Conservation (phyloP, 257 asterid genomes). For the Eustoma russellianum region DNA sequence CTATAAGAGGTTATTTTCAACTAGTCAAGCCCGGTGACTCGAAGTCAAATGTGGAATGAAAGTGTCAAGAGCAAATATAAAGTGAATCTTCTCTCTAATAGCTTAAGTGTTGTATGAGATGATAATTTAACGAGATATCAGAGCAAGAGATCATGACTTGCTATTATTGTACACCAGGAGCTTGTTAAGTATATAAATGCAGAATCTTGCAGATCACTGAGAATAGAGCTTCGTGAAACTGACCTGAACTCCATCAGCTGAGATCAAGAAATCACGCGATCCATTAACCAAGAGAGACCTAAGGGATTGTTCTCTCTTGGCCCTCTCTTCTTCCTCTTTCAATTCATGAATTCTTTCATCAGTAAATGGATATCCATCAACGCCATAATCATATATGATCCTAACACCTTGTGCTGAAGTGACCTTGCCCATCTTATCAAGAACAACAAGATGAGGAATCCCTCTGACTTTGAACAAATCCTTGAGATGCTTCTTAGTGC, state of each 20-base stretch:
- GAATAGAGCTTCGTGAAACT: background rate
- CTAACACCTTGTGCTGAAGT: constrained; percentile 15
- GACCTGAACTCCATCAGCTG: constrained; percentile 20
- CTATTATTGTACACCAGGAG: background rate
- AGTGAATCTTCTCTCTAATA: too few relatives aligned
- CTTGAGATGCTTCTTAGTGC: constrained; percentile 12
- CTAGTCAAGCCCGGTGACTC: too few relatives aligned
- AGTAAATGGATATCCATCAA: constrained; percentile 23
- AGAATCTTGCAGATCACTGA: too few relatives aligned
- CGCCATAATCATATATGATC: constrained; percentile 13
- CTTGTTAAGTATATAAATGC: too few relatives aligned
- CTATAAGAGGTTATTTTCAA: too few relatives aligned
- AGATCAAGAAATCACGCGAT: constrained; percentile 17
- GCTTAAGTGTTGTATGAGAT: too few relatives aligned
- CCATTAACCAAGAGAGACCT: constrained; percentile 18
- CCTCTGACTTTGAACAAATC: constrained; percentile 20
- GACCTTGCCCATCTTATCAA: constrained; percentile 15
- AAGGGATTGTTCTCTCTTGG: constrained; percentile 17
- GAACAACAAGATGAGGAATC: constrained; percentile 26
- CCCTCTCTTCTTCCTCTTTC: constrained; percentile 18
- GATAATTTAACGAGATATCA: too few relatives aligned
- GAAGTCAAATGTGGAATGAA: too few relatives aligned
- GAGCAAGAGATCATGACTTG: too few relatives aligned
- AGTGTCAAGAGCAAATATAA: too few relatives aligned
- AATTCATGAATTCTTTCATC: constrained; percentile 14